Base-by-base conservation (phyloP, 805 yeast species). In the Wickerhamiella cacticola region DNA sequence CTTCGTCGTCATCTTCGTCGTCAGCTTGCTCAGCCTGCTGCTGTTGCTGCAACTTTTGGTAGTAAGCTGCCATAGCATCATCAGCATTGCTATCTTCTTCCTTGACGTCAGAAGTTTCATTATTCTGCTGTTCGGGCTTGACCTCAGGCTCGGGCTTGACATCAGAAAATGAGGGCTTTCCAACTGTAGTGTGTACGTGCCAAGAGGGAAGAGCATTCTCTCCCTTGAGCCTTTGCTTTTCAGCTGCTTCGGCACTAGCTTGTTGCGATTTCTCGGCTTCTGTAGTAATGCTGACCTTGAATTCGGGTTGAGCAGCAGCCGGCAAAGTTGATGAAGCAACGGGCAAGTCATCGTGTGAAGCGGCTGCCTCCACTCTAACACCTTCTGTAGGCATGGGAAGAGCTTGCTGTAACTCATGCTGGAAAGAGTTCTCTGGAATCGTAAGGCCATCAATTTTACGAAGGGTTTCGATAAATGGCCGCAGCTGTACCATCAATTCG, bases 201-300 rank as follows among this genome's bases (percentile, higher is more conserved):
- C 99, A 92, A 24, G 92, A 80, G 6, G 99, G 99, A 55, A 92
- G 71, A 3, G 96, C 96, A 62, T 92, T 92, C 63, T 89, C 96
- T 60, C 82, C 80, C 63, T 88, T 71, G 55, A 76, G 72, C 63
- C 74, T 80, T 63, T 75, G 78, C 72, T 74, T 79, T 68, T 70
- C 78, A 65, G 62, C 82, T 81, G 59, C 75, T 69, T 56, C 78
- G 79, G 73, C 73, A 64, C 80, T 87, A 55, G 77, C 74, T 60
- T 74, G 79, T 55, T 74, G 72, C 52, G 78, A 77, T 58, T 84
- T 94, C 63, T 85, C 96, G 56, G 79, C 82, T 15, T 89, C 92
- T 3, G 94, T 79, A 46, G 82, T 73, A 55, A 92, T 87, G 55
- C 83, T 80, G 49, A 92, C 95, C 63, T 85, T 88, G 56, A 92